Conservation (phyloP, 2,329 filamentous ascomycete genomes). For the Periglandula ipomoeae region DNA sequence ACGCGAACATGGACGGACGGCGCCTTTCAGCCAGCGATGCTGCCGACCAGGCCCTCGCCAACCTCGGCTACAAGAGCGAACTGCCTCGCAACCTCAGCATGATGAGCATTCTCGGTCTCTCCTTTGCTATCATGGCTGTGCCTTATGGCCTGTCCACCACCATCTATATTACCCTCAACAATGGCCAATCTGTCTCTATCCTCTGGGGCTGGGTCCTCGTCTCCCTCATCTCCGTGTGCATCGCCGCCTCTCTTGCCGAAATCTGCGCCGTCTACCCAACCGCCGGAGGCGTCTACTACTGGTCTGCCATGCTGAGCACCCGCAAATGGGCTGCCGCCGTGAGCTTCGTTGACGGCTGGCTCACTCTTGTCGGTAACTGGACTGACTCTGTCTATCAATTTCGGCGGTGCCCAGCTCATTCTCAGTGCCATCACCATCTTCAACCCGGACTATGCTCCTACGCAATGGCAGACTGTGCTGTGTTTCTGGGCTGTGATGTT, state of each 20-base stretch:
- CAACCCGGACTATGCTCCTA: slow-evolving; percentile 47
- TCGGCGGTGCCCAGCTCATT: slow-evolving; percentile 61
- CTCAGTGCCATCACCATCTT: slow-evolving; percentile 59
- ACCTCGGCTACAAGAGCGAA: slow-evolving; percentile 40
- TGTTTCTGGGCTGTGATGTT: slow-evolving; percentile 62
- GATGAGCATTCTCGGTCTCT: slow-evolving; percentile 39
- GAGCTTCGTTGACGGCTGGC: slow-evolving; percentile 67
- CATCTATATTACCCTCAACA: slow-evolving; percentile 48
- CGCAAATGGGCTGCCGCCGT: slow-evolving; percentile 52
- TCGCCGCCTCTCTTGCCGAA: slow-evolving; percentile 63
- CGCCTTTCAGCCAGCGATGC: slow-evolving; percentile 12
- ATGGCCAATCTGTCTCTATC: slow-evolving; percentile 62
- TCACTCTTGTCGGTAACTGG: slow-evolving; percentile 63
- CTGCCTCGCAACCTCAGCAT: slow-evolving; percentile 41
- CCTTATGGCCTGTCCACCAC: slow-evolving; percentile 41
- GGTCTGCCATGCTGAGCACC: slow-evolving; percentile 59
- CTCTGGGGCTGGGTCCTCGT: slow-evolving; percentile 61
- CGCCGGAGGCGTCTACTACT: slow-evolving; percentile 61
- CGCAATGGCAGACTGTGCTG: slow-evolving; percentile 65
- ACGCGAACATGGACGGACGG: slow-evolving; percentile 7
- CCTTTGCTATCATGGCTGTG: slow-evolving; percentile 42
- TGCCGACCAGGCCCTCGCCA: slow-evolving; percentile 35
- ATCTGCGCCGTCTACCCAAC: slow-evolving; percentile 59
- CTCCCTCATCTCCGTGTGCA: slow-evolving; percentile 61
- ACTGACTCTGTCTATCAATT: slow-evolving; percentile 61